phyloP scores from a whole-genome alignment of 2,329 filamentous ascomycete species.

The Aquanectria penicillioides region DNA sequence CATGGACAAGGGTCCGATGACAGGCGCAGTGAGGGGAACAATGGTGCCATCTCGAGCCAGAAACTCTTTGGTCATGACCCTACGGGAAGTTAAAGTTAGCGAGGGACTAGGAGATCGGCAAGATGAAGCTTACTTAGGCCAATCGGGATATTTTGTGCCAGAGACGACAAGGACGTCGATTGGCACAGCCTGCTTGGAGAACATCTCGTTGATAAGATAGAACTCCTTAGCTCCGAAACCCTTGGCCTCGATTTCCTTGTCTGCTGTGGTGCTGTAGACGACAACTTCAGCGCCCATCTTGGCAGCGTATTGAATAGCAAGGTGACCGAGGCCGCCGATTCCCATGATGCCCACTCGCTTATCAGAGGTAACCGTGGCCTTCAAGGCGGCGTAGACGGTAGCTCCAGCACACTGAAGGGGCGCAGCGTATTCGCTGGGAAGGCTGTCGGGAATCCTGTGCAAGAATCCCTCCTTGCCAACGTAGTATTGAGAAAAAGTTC shows the following conservation, averaged over 20 bases:
- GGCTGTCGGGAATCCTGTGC: slow-evolving; percentile 14
- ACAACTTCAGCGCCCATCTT: slow-evolving; percentile 74
- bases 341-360: slow-evolving; percentile 13
- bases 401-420: slow-evolving; percentile 22
- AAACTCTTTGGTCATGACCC: not conserved
- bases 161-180: slow-evolving; percentile 60
- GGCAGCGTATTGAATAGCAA: slow-evolving; percentile 50
- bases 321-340: slow-evolving; percentile 17
- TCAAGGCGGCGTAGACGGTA: slow-evolving; percentile 16
- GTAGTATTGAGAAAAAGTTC: slow-evolving; percentile 18
- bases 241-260: slow-evolving; percentile 60
- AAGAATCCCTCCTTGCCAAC: slow-evolving; percentile 18
- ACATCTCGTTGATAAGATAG: slow-evolving; percentile 37
- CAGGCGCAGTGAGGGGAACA: not conserved
- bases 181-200: slow-evolving; percentile 59
- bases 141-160: slow-evolving; percentile 49
- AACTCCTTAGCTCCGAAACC: slow-evolving; percentile 47
- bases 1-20: not conserved
- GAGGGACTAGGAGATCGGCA: slow-evolving; percentile 43
- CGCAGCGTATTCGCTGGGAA: slow-evolving; percentile 19
- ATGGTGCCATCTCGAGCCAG: not conserved
- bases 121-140: slow-evolving; percentile 53
- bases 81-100: not conserved
- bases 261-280: slow-evolving; percentile 68
- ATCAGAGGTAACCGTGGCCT: not conserved